Evolutionary conservation across 2,329 filamentous ascomycete species (phyloP).

Genomic region (Leptodontidium sp.): DNA sequence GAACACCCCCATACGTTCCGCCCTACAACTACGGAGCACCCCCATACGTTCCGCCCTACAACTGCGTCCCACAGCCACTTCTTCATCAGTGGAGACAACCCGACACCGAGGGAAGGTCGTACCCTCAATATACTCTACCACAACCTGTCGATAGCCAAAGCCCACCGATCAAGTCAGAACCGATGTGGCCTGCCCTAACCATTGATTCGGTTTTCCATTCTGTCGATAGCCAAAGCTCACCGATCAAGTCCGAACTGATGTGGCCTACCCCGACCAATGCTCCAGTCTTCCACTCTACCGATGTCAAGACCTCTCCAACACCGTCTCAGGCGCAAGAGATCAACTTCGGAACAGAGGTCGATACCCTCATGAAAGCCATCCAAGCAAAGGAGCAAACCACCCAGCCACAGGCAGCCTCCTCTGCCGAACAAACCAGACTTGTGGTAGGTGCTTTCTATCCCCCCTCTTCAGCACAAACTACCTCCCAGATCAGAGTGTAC

Average conservation of each 20-base stretch:
- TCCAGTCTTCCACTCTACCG: slow-evolving; percentile 19
- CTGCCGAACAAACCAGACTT: slow-evolving; percentile 30
- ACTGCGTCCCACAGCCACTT: slow-evolving; percentile 45
- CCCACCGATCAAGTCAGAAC: slow-evolving; percentile 50
- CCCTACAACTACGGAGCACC: slow-evolving; percentile 52
- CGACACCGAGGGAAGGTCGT: slow-evolving; percentile 31
- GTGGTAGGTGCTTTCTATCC: slow-evolving; percentile 34
- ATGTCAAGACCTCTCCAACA: slow-evolving; percentile 27
- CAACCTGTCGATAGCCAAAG: slow-evolving; percentile 47
- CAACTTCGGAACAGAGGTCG: slow-evolving; percentile 82
- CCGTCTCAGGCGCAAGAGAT: slow-evolving; percentile 49
- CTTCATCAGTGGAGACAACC: slow-evolving; percentile 24
- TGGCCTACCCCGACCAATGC: no score
- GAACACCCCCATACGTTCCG: no score
- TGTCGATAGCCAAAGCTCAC: no score
- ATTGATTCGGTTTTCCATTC: slow-evolving; percentile 29
- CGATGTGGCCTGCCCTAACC: slow-evolving; percentile 34
- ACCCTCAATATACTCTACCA: slow-evolving; percentile 47
- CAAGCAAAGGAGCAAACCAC: slow-evolving; percentile 68
- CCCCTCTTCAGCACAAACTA: slow-evolving; percentile 45
- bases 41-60: no score
- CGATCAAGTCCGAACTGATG: no score
- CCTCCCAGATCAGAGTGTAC: slow-evolving; percentile 19
- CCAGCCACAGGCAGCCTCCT: slow-evolving; percentile 42
- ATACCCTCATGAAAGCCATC: slow-evolving; percentile 88